phyloP scores from a whole-genome alignment of 2,329 filamentous ascomycete genomes.

The Aurifilum marmelostoma region DNA sequence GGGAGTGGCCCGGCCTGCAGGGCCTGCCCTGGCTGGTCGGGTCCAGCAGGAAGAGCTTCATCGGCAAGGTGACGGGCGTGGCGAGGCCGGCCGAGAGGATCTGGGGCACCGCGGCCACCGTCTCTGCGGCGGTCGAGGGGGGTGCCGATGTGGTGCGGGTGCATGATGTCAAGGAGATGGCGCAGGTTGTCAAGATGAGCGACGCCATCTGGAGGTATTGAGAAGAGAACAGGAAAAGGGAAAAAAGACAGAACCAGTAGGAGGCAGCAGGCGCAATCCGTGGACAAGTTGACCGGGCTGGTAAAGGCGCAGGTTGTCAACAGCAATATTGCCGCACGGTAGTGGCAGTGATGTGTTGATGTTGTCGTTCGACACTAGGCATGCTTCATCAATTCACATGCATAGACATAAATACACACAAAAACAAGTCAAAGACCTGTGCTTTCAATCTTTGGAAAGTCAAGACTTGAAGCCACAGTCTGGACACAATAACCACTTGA shows the following conservation, averaged over 20 bases:
- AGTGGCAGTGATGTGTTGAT: too few relatives aligned
- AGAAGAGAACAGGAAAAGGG: neutral
- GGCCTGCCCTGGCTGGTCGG: constrained; percentile 88
- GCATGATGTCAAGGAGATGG: constrained; percentile 89
- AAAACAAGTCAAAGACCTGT: neutral
- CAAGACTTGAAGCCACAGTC: neutral
- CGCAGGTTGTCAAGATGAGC: constrained; percentile 79
- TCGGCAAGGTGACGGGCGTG: constrained; percentile 81
- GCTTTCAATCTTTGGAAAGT: neutral
- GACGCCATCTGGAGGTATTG: constrained; percentile 83
- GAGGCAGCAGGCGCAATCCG: too few relatives aligned
- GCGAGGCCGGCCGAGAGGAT: constrained; percentile 68
- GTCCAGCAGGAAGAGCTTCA: constrained; percentile 85
- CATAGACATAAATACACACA: neutral
- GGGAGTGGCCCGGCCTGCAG: constrained; percentile 64
- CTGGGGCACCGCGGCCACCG: constrained; percentile 87
- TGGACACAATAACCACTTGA: neutral
- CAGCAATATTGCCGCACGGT: too few relatives aligned
- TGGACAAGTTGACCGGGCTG: neutral
- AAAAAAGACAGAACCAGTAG: too few relatives aligned
- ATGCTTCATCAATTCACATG: neutral
- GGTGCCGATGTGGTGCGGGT: constrained; percentile 92
- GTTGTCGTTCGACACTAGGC: too few relatives aligned
- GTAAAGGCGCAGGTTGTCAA: neutral
- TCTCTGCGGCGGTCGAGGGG: constrained; percentile 81